Base-by-base conservation (phyloP, 1,284 basidiomycete species). In the Leccinum subrobustum region DNA sequence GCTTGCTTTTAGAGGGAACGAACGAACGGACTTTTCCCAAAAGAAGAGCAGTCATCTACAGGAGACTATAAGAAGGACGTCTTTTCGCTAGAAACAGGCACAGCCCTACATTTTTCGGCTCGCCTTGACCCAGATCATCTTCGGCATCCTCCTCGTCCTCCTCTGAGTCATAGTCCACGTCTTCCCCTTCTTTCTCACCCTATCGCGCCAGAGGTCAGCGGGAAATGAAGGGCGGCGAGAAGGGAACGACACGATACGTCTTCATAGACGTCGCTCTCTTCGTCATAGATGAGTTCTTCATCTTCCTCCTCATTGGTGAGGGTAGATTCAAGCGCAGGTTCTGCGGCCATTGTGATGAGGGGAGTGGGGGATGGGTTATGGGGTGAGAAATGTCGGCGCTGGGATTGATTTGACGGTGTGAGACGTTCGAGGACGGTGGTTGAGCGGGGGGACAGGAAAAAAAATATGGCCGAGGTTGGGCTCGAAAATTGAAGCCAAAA, bases 181-280 rank as follows among this genome's bases (percentile, higher is more conserved):
- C 68, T 11, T 55, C 55, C 5, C 7, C 61, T 6, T 65, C 68
- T 11, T 64, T 70, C 0, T 68, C 73, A 6, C 39, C 66, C 73
- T 75, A 52, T 14, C 27, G n/a, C 25, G 6, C 16, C n/a, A 33
- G 39, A 53, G 14, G 50, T 52, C 44, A 54, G 50, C 11, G 35
- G 23, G 31, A 42, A 48, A 48, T 18, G 12, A 44, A 52, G 18
- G 9, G 5, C 16, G 48, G 4, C 14, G 35, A 23, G 53, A 59
- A 35, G 44, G 27, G 37, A 55, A 55, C 3, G 25, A 48, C 2
- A 57, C 54, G 20, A 50, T 58, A 75, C 71, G 58, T 74, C 69
- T 0, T 70, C 73, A 53, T 75, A 73, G 1, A n/a, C 18, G 27
- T 73, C 71, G 35, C 71, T 74, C 39, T 73, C 74, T 14, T 73